Conservation (phyloP, 257 asterid genomes). For the Ilex aquifolium region DNA sequence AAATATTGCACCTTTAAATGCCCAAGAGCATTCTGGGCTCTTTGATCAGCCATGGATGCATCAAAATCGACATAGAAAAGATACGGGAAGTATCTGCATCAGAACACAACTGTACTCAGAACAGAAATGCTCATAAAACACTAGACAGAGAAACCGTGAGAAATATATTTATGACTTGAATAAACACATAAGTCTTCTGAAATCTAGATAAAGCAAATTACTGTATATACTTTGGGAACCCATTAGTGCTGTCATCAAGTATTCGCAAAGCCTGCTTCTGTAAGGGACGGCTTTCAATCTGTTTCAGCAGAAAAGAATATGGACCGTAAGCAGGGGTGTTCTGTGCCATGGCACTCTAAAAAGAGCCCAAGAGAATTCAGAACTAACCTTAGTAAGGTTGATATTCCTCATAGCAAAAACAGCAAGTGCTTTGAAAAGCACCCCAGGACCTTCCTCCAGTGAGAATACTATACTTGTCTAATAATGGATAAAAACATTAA, state of each 20-base stretch:
- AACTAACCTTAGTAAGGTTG: conserved; percentile 85
- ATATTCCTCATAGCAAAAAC: conserved; percentile 91
- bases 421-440: conserved; percentile 97
- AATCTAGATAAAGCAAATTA: conserved; percentile 7
- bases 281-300: conserved; percentile 98
- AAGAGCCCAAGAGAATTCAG: background rate
- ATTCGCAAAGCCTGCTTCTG: conserved; percentile 71
- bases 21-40: conserved; percentile 95
- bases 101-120: conserved; percentile 5
- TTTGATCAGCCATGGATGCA: conserved; percentile 99
- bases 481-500: conserved; percentile 5
- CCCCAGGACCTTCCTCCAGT: conserved; percentile 99
- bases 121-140: background rate
- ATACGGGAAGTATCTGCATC: conserved; percentile 81
- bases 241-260: conserved; percentile 48
- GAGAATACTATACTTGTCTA: conserved; percentile 99
- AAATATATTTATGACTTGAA: background rate
- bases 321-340: background rate
- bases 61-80: conserved; percentile 97
- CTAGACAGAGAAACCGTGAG: background rate
- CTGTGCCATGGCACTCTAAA: background rate
- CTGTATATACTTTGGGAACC: conserved; percentile 60
- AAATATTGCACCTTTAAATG: conserved; percentile 57
- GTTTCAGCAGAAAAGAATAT: conserved; percentile 8
- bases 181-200: conserved; percentile 2